phyloP scores from a whole-genome alignment of 805 yeast species.

The Wickerhamia fluorescens region DNA sequence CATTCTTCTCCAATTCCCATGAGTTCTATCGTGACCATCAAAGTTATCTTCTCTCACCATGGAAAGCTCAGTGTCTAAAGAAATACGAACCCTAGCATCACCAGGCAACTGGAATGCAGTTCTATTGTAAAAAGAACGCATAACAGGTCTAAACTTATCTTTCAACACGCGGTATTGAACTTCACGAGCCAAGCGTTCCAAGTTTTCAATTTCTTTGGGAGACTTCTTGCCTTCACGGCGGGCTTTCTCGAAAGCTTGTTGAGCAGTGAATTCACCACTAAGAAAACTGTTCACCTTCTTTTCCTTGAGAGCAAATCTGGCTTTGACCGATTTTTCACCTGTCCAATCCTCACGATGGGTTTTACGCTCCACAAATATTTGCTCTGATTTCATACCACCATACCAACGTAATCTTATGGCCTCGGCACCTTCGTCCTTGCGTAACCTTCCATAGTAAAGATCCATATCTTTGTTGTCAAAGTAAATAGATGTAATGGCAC shows the following conservation, averaged over 20 bases:
- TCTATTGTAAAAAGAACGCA: slow-evolving; percentile 93
- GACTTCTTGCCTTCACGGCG: slow-evolving; percentile 89
- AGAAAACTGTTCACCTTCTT: slow-evolving; percentile 81
- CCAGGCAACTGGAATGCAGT: slow-evolving; percentile 99
- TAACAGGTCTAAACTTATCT: slow-evolving; percentile 83
- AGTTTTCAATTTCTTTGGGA: slow-evolving; percentile 77
- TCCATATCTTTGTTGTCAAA: slow-evolving; percentile 88
- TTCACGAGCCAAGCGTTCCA: slow-evolving; percentile 89
- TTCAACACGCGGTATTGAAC: slow-evolving; percentile 85
- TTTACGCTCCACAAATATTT: slow-evolving; percentile 91
- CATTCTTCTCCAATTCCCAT: slow-evolving; percentile 95
- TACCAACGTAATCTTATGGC: slow-evolving; percentile 98
- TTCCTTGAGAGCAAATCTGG: slow-evolving; percentile 89
- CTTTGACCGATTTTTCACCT: slow-evolving; percentile 98
- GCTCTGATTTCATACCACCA: slow-evolving; percentile 93
- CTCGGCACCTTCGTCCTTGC: slow-evolving; percentile 98
- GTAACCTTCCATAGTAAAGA: slow-evolving; percentile 85
- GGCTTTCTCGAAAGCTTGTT: slow-evolving; percentile 86
- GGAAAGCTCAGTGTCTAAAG: slow-evolving; percentile 93
- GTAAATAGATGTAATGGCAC: slow-evolving; percentile 95
- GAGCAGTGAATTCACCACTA: slow-evolving; percentile 77
- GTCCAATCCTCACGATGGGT: slow-evolving; percentile 99
- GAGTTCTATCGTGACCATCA: slow-evolving; percentile 85
- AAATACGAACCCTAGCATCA: slow-evolving; percentile 97
- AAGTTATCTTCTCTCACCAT: slow-evolving; percentile 97